Base-by-base conservation (phyloP, 2,329 filamentous ascomycete genomes). In the Ophiostoma ulmi region DNA sequence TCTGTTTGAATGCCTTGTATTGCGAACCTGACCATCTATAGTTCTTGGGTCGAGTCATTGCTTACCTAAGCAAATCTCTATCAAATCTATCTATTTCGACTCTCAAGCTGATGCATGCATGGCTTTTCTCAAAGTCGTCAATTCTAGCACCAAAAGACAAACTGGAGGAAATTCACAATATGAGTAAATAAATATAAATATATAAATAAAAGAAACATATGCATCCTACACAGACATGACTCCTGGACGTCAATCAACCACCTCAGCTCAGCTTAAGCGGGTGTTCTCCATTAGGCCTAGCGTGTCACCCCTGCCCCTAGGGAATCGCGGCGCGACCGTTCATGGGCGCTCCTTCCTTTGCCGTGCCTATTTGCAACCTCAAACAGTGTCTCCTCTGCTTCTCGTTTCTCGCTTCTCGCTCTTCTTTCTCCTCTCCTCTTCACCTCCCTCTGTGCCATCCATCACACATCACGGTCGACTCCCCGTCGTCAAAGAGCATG, bases 271-370 rank as follows among this genome's bases (percentile, higher is more conserved):
- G 64, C 48, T 68, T 38, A 52, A 11, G 36, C 38, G 63, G 35
- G 36, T 44, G 52, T 41, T n/a, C 31, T 39, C 1, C 52, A 66
- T 65, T 22, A 8, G 55, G 68, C 69, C 64, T 72, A 70, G 70
- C 68, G 48, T 20, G 14, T 10, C 36, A 17, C 38, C 68, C 63
- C 68, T 39, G n/a, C 58, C n/a, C 39, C 55, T 69, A 31, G 41
- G 52, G 48, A 67, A 67, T 69, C 70, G 70, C 70, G 70, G 44
- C 70, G 70, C 70, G 70, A 70, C 31, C 31, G 14, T 63, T 61
- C 68, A 35, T 8, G 39, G 39, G 26, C 14, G 22, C 38, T 64
- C 61, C n/a, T 58, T 55, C 26, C 41, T 26, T 26, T 69, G 52
- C 36, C 65, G 44, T 20, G 58, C 67, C 41, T 69, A 36, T 36